phyloP scores from a whole-genome alignment of 2,329 filamentous ascomycete species.

The Trichophyton benhamiae region DNA sequence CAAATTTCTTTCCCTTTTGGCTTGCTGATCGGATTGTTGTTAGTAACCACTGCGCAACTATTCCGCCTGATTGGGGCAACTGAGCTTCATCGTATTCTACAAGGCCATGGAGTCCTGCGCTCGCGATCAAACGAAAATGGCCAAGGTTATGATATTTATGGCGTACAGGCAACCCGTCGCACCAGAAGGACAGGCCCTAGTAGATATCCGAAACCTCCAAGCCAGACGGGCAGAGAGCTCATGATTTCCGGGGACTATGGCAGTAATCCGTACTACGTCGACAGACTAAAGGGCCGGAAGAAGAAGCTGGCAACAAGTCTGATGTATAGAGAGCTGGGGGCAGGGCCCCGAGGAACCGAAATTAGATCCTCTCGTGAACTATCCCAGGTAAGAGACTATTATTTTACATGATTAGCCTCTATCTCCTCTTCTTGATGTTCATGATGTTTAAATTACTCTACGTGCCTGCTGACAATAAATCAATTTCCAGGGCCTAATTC shows the following conservation, averaged over 20 bases:
- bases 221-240: conserved; percentile 58
- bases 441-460: no score
- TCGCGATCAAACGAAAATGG: conserved; percentile 16
- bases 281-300: conserved; percentile 44
- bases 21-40: conserved; percentile 1
- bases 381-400: conserved; percentile 44
- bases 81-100: conserved; percentile 43
- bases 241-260: conserved; percentile 80
- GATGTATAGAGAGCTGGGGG: conserved; percentile 68
- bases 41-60: conserved; percentile 34
- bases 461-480: not conserved
- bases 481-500: conserved; percentile 54
- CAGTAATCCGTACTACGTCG: conserved; percentile 45
- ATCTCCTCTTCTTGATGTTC: not conserved
- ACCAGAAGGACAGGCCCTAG: conserved; percentile 24
- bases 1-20: conserved; percentile 3
- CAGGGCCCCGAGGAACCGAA: conserved; percentile 47
- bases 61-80: conserved; percentile 43
- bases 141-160: not conserved
- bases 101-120: conserved; percentile 23
- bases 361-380: conserved; percentile 55
- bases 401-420: not conserved
- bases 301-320: conserved; percentile 54
- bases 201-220: conserved; percentile 73
- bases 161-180: not conserved